These are phyloP conservation scores for Irpex sp. DNA, from an alignment of 1,284 basidiomycete species.

Conservation along the genomic window DNA sequence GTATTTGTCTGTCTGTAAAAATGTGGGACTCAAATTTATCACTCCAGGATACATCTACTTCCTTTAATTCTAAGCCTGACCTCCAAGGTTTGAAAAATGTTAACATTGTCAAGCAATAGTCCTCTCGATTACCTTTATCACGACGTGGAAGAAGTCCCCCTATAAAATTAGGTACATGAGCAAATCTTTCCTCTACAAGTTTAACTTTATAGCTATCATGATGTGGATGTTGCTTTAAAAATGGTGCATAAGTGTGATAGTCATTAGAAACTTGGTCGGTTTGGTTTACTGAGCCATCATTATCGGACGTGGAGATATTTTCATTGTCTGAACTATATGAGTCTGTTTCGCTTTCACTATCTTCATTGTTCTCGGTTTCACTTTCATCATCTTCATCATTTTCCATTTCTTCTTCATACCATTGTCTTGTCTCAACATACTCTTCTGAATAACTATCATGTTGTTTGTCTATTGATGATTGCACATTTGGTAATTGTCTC, in stretches of 20 bases:
- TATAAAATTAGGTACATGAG: background rate
- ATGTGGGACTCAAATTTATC: constrained; percentile 15
- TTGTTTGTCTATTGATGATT: no score
- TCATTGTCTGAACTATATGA: background rate
- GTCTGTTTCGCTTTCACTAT: background rate
- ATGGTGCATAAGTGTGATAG: background rate
- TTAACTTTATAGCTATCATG: constrained; percentile 1
- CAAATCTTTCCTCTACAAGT: background rate
- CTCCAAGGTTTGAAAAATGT: constrained; percentile 11
- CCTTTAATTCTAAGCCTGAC: constrained; percentile 23
- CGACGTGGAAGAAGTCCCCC: constrained; percentile 4
- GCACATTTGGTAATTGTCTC: background rate
- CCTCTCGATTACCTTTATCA: background rate
- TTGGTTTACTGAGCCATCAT: background rate
- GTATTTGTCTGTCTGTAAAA: constrained; percentile 13
- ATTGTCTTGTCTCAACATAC: background rate
- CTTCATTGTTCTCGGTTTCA: background rate
- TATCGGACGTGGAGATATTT: background rate
- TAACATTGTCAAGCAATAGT: constrained; percentile 5
- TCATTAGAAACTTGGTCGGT: background rate
- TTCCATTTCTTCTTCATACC: background rate
- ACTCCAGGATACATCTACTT: constrained; percentile 19
- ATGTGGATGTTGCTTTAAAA: constrained; percentile 3
- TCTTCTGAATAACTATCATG: no score
- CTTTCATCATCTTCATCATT: background rate